These are phyloP conservation scores for Rhodotorula sp. DNA, from an alignment of 1,284 basidiomycete genomes.

Conservation along the genomic window DNA sequence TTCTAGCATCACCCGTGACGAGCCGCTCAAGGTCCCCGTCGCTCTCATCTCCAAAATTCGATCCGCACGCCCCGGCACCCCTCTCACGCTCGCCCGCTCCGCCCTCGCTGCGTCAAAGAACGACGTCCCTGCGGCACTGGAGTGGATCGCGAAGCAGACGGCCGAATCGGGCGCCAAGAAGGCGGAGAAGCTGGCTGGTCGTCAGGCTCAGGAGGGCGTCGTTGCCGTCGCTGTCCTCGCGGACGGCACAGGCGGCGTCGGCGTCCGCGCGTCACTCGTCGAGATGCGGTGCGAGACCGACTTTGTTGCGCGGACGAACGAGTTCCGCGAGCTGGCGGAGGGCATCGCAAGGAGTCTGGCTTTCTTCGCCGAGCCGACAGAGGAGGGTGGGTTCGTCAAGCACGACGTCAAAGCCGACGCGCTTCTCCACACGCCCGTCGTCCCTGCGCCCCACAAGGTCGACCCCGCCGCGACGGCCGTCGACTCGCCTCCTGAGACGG, in stretches of 20 bases:
- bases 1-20: background rate
- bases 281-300: constrained; percentile 97
- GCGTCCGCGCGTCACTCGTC: constrained; percentile 76
- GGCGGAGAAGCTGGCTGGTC: constrained; percentile 74
- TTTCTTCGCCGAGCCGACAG: constrained; percentile 62
- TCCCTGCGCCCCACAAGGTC: constrained; percentile 50
- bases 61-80: constrained; percentile 58
- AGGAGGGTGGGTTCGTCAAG: background rate
- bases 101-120: constrained; percentile 74
- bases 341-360: constrained; percentile 86
- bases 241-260: constrained; percentile 56
- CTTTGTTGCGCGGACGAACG: constrained; percentile 84
- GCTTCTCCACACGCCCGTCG: constrained; percentile 51
- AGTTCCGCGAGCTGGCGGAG: constrained; percentile 73
- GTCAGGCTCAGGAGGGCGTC: constrained; percentile 74
- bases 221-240: constrained; percentile 72
- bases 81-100: constrained; percentile 85
- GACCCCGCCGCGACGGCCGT: constrained; percentile 61
- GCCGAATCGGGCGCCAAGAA: constrained; percentile 69
- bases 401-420: constrained; percentile 25
- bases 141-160: constrained; percentile 77
- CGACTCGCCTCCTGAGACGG: constrained; percentile 47
- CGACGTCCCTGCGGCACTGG: constrained; percentile 69
- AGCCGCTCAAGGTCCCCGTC: constrained; percentile 52
- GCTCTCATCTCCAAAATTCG: constrained; percentile 83